phyloP scores from a whole-genome alignment of 768 basidiomycete species.

The Russula griseocarnosa region DNA sequence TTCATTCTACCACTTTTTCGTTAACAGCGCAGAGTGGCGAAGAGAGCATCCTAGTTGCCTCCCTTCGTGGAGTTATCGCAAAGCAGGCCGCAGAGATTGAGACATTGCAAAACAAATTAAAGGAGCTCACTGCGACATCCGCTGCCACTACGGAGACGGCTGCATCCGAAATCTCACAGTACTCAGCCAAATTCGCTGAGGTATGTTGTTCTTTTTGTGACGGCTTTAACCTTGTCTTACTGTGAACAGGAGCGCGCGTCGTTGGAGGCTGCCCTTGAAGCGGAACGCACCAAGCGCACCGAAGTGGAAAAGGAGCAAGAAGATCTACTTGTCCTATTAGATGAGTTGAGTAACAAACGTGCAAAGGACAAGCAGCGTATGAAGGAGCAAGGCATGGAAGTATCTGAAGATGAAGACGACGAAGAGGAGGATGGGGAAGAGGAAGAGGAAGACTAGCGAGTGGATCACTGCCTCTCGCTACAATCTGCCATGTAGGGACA shows the following conservation, averaged over 20 bases:
- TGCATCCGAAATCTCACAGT: slow-evolving; percentile 6
- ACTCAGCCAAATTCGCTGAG: slow-evolving; percentile 3
- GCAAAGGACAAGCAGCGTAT: slow-evolving; percentile 78
- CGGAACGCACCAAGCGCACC: slow-evolving; percentile 60
- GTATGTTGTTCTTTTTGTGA: slow-evolving; percentile 9
- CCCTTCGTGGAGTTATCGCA: slow-evolving; percentile 77
- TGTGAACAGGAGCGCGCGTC: slow-evolving; percentile 40
- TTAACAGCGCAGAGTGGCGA: slow-evolving; percentile 64
- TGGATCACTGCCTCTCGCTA: neutral
- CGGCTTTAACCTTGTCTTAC: neutral
- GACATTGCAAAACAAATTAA: slow-evolving; percentile 55
- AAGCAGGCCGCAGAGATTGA: slow-evolving; percentile 82
- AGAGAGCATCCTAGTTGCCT: slow-evolving; percentile 67
- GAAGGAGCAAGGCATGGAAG: slow-evolving; percentile 71
- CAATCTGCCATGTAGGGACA: slow-evolving; percentile 5
- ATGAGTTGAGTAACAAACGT: slow-evolving; percentile 86
- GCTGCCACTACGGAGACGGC: neutral
- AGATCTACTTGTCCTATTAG: slow-evolving; percentile 87
- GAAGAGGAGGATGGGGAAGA: slow-evolving; percentile 40
- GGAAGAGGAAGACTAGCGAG: slow-evolving; percentile 14
- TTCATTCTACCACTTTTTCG: slow-evolving; percentile 1
- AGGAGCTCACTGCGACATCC: slow-evolving; percentile 36
- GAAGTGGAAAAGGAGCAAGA: slow-evolving; percentile 96
- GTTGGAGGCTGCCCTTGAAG: slow-evolving; percentile 52
- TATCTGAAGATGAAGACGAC: slow-evolving; percentile 89